Evolutionary conservation across 306 rosid genomes (phyloP).

Genomic region (Ormosia emarginata): DNA sequence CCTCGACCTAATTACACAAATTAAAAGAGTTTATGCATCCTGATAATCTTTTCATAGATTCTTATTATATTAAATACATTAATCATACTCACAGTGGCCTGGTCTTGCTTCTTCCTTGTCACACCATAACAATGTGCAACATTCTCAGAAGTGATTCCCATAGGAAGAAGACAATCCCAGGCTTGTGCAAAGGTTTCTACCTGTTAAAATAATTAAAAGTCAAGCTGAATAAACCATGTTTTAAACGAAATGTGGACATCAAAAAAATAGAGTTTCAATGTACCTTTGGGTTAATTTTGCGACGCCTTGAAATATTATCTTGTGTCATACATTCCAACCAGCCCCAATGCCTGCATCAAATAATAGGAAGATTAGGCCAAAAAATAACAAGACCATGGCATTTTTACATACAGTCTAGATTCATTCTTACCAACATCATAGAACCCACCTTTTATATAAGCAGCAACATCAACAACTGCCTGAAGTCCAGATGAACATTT

Average conservation of each 20-base stretch:
- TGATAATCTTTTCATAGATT: background rate
- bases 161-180: constrained; percentile 83
- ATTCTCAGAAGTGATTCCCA: constrained; percentile 94
- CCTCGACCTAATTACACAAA: constrained; percentile 58
- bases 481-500: constrained; percentile 98
- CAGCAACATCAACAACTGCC: constrained; percentile 96
- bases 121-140: constrained; percentile 77
- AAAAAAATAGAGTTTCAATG: background rate
- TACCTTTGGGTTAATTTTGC: constrained; percentile 64
- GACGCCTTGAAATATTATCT: constrained; percentile 29
- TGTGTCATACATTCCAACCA: constrained; percentile 79
- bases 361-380: constrained; percentile 8
- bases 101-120: constrained; percentile 85
- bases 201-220: constrained; percentile 33
- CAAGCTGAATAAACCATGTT: constrained; percentile 5
- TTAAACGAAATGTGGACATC: background rate
- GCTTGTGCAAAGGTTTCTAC: constrained; percentile 61
- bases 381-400: background rate
- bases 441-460: constrained; percentile 79
- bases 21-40: background rate
- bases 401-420: background rate
- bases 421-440: constrained; percentile 70
- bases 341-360: constrained; percentile 75
- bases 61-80: background rate
- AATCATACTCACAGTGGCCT: constrained; percentile 73